Evolutionary conservation across 441 rosid genomes (phyloP), one percentile per base, ranked within the genome.

Genomic region (Jatropha multifida): DNA sequence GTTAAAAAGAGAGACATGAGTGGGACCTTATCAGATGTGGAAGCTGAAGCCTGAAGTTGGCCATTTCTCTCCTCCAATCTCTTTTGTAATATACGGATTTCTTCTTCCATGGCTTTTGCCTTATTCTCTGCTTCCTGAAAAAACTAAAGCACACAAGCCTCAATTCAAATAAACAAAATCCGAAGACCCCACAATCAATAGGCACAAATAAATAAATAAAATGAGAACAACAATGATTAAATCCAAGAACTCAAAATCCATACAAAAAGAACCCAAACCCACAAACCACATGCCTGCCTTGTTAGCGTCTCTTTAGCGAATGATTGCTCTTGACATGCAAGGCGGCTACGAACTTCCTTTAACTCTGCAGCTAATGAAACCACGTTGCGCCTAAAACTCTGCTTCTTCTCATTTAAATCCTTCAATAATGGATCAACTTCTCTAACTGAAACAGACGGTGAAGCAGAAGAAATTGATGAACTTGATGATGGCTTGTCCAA

Each of bases 331-430:
- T 91, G 89, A 37, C 86, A 85, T 5, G 91, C 85, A 69, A 92
- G 90, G 67, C 96, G 90, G 81, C 81, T 83, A 66, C 97, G 88
- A 7, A 86, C 94, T 59, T 88, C 93, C 81, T 90, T 94, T 80
- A 96, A 84, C 84, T 94, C 99, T 4, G 89, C 84, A 6, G 97
- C 97, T n/a, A 96, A 85, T 15, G 97, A 91, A 64, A 90, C 97
- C 26, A 96, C 97, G 85, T 94, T 96, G 64, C 86, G 83, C 78
- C 93, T 81, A 69, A 96, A 93, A 81, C 85, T 87, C 74, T 85
- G 98, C 81, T 96, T 96, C 94, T 89, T 96, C 90, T 96, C 99
- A 77, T 90, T 88, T 82, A 92, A 79, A 78, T 94, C 99, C 82
- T 87, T 92, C 87, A 96, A 77, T 73, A 94, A 61, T 0, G 97